Evolutionary conservation across 176 grass and related monocot genomes (phyloP).

Genomic region (Tillandsia fasciculata): DNA sequence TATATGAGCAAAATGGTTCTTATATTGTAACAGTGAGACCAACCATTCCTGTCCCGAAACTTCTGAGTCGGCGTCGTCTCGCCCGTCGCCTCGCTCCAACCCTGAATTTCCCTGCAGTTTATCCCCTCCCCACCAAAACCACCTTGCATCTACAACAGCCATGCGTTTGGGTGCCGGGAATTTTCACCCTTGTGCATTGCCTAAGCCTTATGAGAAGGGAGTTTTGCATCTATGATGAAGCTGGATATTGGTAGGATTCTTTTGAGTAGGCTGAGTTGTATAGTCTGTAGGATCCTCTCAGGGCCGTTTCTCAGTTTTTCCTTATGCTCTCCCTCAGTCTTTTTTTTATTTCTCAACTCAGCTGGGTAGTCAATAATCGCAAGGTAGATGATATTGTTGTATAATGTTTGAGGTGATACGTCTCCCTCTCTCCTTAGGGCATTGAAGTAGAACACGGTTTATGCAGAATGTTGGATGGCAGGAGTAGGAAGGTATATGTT

Average conservation of each 20-base stretch:
- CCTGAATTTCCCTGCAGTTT: conserved; percentile 35
- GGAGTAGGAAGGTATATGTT: too few species aligned
- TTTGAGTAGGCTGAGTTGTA: neutral
- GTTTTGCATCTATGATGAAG: conserved; percentile 17
- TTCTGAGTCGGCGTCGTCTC: conserved; percentile 35
- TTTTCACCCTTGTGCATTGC: conserved; percentile 27
- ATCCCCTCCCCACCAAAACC: conserved; percentile 11
- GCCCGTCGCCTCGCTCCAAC: conserved; percentile 23
- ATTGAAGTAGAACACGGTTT: neutral
- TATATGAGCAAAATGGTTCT: neutral
- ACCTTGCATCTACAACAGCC: conserved; percentile 16
- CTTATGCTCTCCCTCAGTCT: neutral
- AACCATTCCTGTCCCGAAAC: conserved; percentile 28
- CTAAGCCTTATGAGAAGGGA: conserved; percentile 40
- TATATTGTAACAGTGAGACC: conserved; percentile 1
- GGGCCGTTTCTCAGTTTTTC: neutral
- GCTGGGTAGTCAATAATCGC: neutral
- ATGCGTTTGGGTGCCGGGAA: conserved; percentile 23
- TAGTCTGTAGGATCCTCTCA: neutral
- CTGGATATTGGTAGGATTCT: neutral
- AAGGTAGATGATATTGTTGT: neutral
- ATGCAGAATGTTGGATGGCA: neutral
- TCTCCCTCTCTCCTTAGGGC: neutral
- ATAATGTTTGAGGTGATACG: neutral
- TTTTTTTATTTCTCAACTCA: neutral